Evolutionary conservation across 495 filamentous ascomycete species (phyloP), one percentile per base, ranked within the genome.

Genomic region (Penicillium canariense): DNA sequence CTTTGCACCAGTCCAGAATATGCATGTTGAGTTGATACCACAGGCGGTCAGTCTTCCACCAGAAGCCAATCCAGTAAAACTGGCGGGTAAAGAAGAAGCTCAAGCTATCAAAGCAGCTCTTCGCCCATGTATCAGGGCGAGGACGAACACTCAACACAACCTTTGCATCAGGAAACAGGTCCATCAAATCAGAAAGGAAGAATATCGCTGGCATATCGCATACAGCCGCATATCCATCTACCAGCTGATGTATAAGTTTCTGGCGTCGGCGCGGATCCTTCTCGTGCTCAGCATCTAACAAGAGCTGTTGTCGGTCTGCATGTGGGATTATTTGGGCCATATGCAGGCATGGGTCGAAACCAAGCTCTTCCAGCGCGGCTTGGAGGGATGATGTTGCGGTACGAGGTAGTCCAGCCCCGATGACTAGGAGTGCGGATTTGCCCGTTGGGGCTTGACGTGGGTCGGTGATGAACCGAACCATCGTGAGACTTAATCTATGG

Each of bases 301-400:
- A 39, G 3, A 49, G 39, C 4, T 59, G 17, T 39, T 48, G 43
- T 5, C 56, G 28, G 3, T 50, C 31, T 0, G 56, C 15, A 10
- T 59, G 51, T 7, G 56, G 56, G 31, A 59, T 59, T 5, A 59
- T 48, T 11, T 59, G 56, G 6, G 51, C 56, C 56, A 59, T 59
- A 20, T 59, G 51, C 4, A 59, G 39, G 25, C 56, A 59, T 20
- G 51, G 47, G 0, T 44, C 27, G n/a, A 39, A 50, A 17, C 52
- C 47, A 7, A 59, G 46, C 12, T 50, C 23, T 38, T 59, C 56
- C 18, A 59, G 40, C 11, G 56, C 56, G 11, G 56, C 46, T 59
- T 55, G 56, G 14, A 59, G 42, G 1, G 52, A 60, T 9, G 52
- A 60, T 23, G 57, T 60, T 52, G 57, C 48, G 26, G 52, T 60